These are phyloP conservation scores for Cordia subcordata DNA, from an alignment of 257 asterid genomes.

Conservation along the genomic window DNA sequence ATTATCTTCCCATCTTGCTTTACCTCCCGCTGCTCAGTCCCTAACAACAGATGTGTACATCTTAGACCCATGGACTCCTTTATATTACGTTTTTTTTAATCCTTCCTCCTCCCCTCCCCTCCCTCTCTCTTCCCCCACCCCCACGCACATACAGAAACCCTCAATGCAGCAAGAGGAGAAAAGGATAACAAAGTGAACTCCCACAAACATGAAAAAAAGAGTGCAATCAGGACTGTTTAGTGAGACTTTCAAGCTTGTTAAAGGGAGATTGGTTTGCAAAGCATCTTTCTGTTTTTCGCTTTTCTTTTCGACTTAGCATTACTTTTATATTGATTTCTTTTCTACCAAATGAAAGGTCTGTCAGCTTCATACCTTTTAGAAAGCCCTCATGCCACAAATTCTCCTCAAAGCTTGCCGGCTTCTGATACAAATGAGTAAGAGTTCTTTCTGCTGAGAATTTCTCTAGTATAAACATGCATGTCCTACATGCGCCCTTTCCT, in stretches of 20 bases:
- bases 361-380: slow-evolving; percentile 63
- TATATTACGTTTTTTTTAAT: too few relatives aligned
- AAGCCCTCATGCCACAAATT: slow-evolving; percentile 46
- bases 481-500: background rate
- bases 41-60: too few relatives aligned
- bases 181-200: background rate
- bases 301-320: background rate
- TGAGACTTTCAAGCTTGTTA: background rate
- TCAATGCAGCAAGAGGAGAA: background rate
- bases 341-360: slow-evolving; percentile 28
- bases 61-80: too few relatives aligned
- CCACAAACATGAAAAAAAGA: too few relatives aligned
- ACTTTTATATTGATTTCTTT: slow-evolving; percentile 17
- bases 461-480: background rate
- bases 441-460: slow-evolving; percentile 1
- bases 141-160: too few relatives aligned
- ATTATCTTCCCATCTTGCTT: too few relatives aligned
- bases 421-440: slow-evolving; percentile 73
- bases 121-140: too few relatives aligned
- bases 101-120: too few relatives aligned
- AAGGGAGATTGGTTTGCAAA: slow-evolving; percentile 2
- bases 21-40: too few relatives aligned
- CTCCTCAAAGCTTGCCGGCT: slow-evolving; percentile 59
- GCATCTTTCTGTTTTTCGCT: background rate
- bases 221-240: too few relatives aligned